A percentile compares a stretch with the other conserved stretches of the same genome.
Evolutionary conservation across 192 early-diverging fungal genomes (phyloP).

Genomic region (Podochytrium sp.): DNA sequence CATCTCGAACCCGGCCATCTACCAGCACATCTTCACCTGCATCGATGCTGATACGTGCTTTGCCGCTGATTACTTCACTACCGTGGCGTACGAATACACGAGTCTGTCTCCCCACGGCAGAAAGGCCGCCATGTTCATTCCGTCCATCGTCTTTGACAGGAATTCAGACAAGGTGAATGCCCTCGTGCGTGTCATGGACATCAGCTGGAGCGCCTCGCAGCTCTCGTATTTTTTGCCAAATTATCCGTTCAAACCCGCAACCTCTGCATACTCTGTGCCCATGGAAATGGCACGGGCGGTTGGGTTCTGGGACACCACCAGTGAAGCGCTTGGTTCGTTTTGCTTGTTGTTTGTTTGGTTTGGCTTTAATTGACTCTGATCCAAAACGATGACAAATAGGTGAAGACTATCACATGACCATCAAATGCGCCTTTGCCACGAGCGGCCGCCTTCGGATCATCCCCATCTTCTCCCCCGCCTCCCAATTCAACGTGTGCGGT

Average conservation of each 20-base stretch:
- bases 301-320: slow-evolving; percentile 65
- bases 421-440: slow-evolving; percentile 60
- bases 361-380: background rate
- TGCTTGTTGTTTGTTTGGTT: background rate
- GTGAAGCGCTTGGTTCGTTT: slow-evolving; percentile 53
- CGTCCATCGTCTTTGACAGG: slow-evolving; percentile 18
- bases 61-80: slow-evolving; percentile 55
- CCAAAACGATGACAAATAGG: no score
- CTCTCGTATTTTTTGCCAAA: slow-evolving; percentile 60
- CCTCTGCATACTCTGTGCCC: slow-evolving; percentile 65
- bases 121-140: background rate
- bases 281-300: slow-evolving; percentile 67
- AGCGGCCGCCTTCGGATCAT: slow-evolving; percentile 50
- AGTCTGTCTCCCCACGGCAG: background rate
- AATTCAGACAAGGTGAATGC: slow-evolving; percentile 62
- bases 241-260: slow-evolving; percentile 56
- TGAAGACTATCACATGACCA: slow-evolving; percentile 32
- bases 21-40: slow-evolving; percentile 54
- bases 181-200: slow-evolving; percentile 65
- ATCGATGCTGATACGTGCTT: slow-evolving; percentile 63
- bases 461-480: slow-evolving; percentile 66
- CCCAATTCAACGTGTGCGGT: slow-evolving; percentile 45
- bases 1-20: background rate
- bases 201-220: slow-evolving; percentile 61
- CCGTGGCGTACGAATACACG: slow-evolving; percentile 1